These are phyloP conservation scores for Linum trigynum DNA, from an alignment of 345 rosid genomes.

Conservation along the genomic window DNA sequence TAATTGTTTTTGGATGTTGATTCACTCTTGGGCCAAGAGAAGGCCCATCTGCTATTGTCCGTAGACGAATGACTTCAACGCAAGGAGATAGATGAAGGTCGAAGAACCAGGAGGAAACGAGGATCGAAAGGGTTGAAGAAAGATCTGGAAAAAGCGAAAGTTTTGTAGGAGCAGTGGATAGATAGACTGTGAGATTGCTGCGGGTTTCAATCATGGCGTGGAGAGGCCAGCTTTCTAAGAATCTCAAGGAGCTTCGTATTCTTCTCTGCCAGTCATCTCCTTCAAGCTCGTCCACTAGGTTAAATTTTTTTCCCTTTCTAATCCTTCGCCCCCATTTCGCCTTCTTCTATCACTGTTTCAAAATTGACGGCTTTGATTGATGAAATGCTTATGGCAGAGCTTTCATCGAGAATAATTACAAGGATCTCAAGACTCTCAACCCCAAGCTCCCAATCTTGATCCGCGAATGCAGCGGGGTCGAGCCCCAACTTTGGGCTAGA, in stretches of 20 bases:
- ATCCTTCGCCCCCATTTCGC: not conserved
- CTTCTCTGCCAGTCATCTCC: slow-evolving; percentile 26
- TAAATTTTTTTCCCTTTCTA: not conserved
- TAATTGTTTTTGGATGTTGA: no score
- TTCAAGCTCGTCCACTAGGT: slow-evolving; percentile 24
- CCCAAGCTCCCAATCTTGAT: slow-evolving; percentile 81
- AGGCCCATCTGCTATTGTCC: no score
- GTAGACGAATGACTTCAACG: no score
- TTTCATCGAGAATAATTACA: slow-evolving; percentile 79
- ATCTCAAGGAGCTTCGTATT: slow-evolving; percentile 26
- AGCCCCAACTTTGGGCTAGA: slow-evolving; percentile 97
- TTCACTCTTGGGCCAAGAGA: no score
- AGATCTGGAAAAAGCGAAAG: no score
- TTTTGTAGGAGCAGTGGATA: no score
- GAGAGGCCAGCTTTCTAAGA: slow-evolving; percentile 23
- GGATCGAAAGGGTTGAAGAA: no score
- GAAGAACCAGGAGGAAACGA: no score
- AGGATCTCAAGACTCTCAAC: slow-evolving; percentile 71
- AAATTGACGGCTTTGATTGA: not conserved
- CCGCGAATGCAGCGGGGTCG: slow-evolving; percentile 69
- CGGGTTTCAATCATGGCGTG: slow-evolving; percentile 17
- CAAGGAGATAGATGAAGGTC: no score
- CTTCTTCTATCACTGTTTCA: not conserved
- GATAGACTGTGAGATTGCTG: no score
- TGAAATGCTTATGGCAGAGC: slow-evolving; percentile 28